Conservation (phyloP, 2,329 filamentous ascomycete species). For the Colletotrichum musicola region DNA sequence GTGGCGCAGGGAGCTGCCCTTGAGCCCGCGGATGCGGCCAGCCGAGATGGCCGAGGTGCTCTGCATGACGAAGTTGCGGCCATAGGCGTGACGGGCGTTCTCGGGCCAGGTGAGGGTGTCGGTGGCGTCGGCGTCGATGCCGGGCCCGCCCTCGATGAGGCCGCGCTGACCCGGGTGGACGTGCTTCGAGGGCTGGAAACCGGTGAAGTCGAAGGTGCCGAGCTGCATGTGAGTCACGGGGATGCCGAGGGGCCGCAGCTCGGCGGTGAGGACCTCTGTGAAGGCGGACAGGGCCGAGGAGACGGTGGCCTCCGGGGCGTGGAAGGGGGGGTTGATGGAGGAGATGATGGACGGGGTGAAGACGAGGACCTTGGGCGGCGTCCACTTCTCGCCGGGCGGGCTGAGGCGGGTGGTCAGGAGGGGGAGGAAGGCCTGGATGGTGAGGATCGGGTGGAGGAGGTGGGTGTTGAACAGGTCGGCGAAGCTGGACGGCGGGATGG, state of each 20-base stretch:
- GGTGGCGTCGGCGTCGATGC: conserved; percentile 57
- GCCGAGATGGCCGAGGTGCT: conserved; percentile 67
- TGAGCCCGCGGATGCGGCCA: conserved; percentile 69
- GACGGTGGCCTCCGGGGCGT: conserved; percentile 88
- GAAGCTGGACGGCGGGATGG: conserved; percentile 85
- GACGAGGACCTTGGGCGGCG: conserved; percentile 77
- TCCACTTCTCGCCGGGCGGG: conserved; percentile 62
- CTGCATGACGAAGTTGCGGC: conserved; percentile 70
- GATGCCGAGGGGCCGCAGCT: conserved; percentile 81
- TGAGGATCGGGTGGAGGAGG: conserved; percentile 88
- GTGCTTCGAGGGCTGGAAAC: conserved; percentile 66
- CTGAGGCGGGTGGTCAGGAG: conserved; percentile 75
- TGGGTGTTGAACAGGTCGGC: conserved; percentile 94
- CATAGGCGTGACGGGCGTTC: conserved; percentile 70
- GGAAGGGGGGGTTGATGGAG: conserved; percentile 83
- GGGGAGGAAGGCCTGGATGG: conserved; percentile 89
- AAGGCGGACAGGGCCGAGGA: conserved; percentile 89
- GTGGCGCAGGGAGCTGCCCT: conserved; percentile 79
- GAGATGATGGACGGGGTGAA: conserved; percentile 85
- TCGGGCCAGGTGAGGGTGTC: conserved; percentile 76
- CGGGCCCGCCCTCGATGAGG: conserved; percentile 55
- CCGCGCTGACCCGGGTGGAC: conserved; percentile 52
- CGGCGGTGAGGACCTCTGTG: conserved; percentile 81
- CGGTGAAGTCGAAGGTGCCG: conserved; percentile 87
- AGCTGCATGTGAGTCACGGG: conserved; percentile 90